A percentile compares a stretch with the other conserved stretches of the same genome.
These are phyloP conservation scores for Xylaria curta DNA, from an alignment of 495 filamentous ascomycete genomes.

Conservation along the genomic window DNA sequence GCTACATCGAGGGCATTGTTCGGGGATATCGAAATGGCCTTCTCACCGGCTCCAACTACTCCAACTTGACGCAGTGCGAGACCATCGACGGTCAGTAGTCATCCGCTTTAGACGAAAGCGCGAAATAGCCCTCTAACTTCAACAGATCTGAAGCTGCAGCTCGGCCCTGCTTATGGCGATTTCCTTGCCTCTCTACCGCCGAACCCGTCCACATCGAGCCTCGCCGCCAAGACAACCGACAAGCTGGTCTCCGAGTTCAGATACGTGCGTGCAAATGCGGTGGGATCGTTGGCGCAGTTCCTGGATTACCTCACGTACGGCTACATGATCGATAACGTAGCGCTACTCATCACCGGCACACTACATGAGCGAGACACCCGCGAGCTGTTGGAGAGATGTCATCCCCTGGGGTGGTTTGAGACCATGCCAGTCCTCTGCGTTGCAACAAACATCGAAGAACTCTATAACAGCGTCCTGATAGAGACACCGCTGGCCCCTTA, in stretches of 20 bases:
- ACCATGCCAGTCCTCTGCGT: constrained; percentile 98
- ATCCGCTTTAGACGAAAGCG: not conserved
- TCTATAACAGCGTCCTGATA: constrained; percentile 97
- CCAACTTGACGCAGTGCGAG: constrained; percentile 97
- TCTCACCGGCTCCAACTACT: constrained; percentile 89
- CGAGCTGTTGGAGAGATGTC: constrained; percentile 93
- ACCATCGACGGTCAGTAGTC: constrained; percentile 83
- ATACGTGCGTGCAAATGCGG: constrained; percentile 90
- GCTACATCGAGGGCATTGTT: constrained; percentile 95
- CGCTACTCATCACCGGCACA: constrained; percentile 96
- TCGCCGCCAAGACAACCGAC: constrained; percentile 94
- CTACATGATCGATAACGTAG: constrained; percentile 99
- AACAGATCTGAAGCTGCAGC: constrained; percentile 95
- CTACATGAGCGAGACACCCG: constrained; percentile 96
- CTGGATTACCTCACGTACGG: constrained; percentile 97
- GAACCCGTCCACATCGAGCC: constrained; percentile 93
- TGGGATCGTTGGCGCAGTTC: constrained; percentile 88
- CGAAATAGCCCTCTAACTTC: constrained; percentile 28
- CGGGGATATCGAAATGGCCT: constrained; percentile 95
- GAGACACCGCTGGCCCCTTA: constrained; percentile 95
- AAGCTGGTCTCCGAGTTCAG: constrained; percentile 98
- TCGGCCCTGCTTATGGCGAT: constrained; percentile 95
- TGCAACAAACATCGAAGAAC: constrained; percentile 95
- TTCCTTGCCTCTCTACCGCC: constrained; percentile 94
- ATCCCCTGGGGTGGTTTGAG: constrained; percentile 98